Evolutionary conservation across 345 rosid genomes (phyloP).

Genomic region (Heritiera fomes): DNA sequence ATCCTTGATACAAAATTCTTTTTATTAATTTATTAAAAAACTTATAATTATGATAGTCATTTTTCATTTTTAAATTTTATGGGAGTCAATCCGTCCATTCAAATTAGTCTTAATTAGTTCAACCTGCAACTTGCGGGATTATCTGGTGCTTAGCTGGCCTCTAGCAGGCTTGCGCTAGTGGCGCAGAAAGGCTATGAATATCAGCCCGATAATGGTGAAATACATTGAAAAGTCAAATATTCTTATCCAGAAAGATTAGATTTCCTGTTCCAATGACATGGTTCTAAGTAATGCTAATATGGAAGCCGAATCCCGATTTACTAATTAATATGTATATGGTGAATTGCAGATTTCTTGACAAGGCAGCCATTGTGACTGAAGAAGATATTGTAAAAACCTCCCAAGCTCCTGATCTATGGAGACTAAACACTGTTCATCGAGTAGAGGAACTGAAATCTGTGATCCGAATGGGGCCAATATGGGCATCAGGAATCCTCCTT

Average conservation of each 20-base stretch:
- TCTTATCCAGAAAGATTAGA: neutral
- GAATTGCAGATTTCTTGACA: slow-evolving; percentile 63
- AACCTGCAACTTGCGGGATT: slow-evolving; percentile 44
- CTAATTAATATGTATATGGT: slow-evolving; percentile 40
- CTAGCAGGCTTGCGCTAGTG: no score
- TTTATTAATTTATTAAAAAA: no score
- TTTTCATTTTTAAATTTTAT: no score
- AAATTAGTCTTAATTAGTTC: neutral
- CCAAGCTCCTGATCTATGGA: slow-evolving; percentile 60
- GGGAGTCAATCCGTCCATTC: no score
- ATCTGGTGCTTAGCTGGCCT: neutral
- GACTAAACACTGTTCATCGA: slow-evolving; percentile 54
- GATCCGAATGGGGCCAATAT: slow-evolving; percentile 52
- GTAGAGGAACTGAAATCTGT: slow-evolving; percentile 67
- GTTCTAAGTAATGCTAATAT: neutral
- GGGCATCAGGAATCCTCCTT: slow-evolving; percentile 53
- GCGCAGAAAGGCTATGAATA: no score
- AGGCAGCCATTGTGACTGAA: slow-evolving; percentile 67
- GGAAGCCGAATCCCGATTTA: slow-evolving; percentile 5
- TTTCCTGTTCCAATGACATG: neutral
- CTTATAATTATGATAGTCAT: no score
- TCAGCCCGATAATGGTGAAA: neutral
- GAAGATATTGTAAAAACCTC: slow-evolving; percentile 46
- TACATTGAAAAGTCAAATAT: neutral
- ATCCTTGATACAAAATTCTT: no score